Evolutionary conservation across 1,284 basidiomycete genomes (phyloP), one percentile per base, ranked within the genome.

Genomic region (Cryptococcus floricola): DNA sequence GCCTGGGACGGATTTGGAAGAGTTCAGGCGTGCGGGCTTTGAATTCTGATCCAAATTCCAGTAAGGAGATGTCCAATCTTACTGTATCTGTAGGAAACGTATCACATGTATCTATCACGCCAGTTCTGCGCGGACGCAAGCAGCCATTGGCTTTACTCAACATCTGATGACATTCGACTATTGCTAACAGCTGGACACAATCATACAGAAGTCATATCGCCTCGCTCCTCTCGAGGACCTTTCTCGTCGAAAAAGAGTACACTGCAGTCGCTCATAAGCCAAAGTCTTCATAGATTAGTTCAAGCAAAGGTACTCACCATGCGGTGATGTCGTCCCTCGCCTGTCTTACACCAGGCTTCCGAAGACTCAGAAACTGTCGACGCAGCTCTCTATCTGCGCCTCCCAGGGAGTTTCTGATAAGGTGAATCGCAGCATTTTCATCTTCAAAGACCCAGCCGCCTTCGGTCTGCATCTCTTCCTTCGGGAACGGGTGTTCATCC

Each of bases 21-120:
- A 82, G 53, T 95, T 94, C 80, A 82, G 88, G 43, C 79, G 80
- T 53, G 85, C 88, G 63, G 90, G 91, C 4, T 89, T 94, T 68
- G 91, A 94, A 60, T 94, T 94, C 71, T 92, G 34, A 42, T 34
- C 31, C 1, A 8, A 6, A 34, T 2, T 10, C 31, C 10, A 34
- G 31, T 34, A 6, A 34, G 31, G 10, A 6, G 31, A 34, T 34
- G 31, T 8, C 10, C 31, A 34, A 34, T 34, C 10, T 34, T 2
- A 34, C 10, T 34, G 31, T 34, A 34, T 34, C 31, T 34, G 31
- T 34, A 34, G 31, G 31, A 10, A 34, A 8, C 31, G 31, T 34
- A 34, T 34, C 31, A 2, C 7, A 34, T 34, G 31, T 34, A 34
- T 34, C 31, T 34, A 34, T 6, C 31, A 34, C 10, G 31, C 31